phyloP scores from a whole-genome alignment of 441 rosid genomes.

The Dalechampia spathulata region DNA sequence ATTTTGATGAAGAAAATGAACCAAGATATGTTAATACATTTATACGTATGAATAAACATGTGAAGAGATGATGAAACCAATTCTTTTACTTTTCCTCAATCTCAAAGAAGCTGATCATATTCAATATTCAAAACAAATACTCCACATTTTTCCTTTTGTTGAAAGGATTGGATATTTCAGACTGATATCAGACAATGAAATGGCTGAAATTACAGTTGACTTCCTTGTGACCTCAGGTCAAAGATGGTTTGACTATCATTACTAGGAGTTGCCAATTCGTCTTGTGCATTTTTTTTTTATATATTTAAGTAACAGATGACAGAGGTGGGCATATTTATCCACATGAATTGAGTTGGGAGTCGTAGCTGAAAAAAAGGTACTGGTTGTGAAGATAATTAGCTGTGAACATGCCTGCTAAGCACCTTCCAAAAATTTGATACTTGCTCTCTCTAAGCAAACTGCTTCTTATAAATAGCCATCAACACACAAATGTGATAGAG shows the following conservation, averaged over 20 bases:
- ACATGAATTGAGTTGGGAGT: neutral
- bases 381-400: neutral
- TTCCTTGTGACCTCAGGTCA: neutral
- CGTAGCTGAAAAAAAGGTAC: neutral
- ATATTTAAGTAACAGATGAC: neutral
- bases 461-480: no score
- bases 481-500: no score
- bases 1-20: neutral
- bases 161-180: neutral
- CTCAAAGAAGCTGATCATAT: neutral
- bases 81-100: neutral
- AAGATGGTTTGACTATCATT: neutral
- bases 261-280: neutral
- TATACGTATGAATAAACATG: neutral
- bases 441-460: no score
- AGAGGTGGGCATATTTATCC: neutral
- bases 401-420: neutral
- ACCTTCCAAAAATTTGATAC: neutral
- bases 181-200: neutral
- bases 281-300: neutral
- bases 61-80: neutral
- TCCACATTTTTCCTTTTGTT: neutral
- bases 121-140: neutral
- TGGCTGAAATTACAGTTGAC: neutral
- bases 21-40: conserved; percentile 9